Percentiles rank a stretch among this genome's conserved stretches.
phyloP scores from a whole-genome alignment of 73 alveolate species.

The Durusdinium trenchii region DNA sequence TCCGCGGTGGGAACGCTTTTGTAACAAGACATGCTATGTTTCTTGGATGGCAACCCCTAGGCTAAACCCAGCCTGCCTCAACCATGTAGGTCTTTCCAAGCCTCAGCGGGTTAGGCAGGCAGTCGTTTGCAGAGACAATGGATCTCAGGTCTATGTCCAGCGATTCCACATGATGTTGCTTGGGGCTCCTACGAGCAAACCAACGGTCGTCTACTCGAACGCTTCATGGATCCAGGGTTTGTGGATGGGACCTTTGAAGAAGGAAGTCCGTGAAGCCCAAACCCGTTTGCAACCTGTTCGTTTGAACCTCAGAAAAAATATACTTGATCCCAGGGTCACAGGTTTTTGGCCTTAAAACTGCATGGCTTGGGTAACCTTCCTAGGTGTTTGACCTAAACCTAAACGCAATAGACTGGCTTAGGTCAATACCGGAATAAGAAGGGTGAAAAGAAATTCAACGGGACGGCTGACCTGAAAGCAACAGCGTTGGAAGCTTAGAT shows the following conservation, averaged over 20 bases:
- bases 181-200: constrained; percentile 12
- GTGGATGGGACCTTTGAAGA: not conserved
- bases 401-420: not conserved
- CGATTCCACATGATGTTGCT: constrained; percentile 5
- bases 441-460: not conserved
- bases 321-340: not conserved
- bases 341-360: no score
- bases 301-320: not conserved
- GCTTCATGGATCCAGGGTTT: constrained; percentile 36
- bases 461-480: not conserved
- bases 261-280: not conserved
- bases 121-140: no score
- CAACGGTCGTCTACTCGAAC: constrained; percentile 3
- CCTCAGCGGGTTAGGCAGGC: no score
- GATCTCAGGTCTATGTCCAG: not conserved
- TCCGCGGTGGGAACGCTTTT: not conserved
- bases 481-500: not conserved
- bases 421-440: not conserved
- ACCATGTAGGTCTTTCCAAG: not conserved
- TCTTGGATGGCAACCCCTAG: not conserved
- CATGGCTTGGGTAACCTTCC: not conserved
- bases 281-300: not conserved
- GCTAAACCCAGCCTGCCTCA: not conserved
- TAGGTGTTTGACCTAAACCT: not conserved
- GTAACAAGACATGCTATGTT: not conserved